Evolutionary conservation across 2,329 filamentous ascomycete genomes (phyloP), one percentile per base, ranked within the genome.

Genomic region (Ophiosphaerella korrae): DNA sequence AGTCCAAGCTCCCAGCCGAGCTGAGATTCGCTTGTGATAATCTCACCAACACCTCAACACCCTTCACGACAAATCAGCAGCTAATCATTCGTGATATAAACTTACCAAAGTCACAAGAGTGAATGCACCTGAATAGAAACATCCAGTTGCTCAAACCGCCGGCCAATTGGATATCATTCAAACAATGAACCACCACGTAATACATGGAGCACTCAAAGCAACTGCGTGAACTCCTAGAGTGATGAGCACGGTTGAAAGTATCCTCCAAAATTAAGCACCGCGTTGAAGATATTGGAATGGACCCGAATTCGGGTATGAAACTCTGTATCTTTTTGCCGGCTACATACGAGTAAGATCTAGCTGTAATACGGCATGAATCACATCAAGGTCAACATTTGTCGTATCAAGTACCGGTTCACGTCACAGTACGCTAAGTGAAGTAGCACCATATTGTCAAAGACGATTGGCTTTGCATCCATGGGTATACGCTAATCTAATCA

Each of bases 191-290:
- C 40, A 37, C 36, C 8, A 36, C 16, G 29, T 34, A 7, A 16
- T 33, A 33, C 42, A 47, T 18, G 63, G 63, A 66, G 63, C 47
- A 62, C 63, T 66, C 63, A 66, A 66, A 66, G 63, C 57, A 58
- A 64, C 63, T 64, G 61, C 58, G 58, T 63, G 61, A 66, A 58
- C 58, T 53, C 53, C 36, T 49, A 48, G 38, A 53, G 61, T 64
- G 36, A 60, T 62, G 63, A 66, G 60, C 58, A 53, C 63, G 60
- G 63, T 66, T 64, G 57, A 66, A 66, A 66, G 61, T 66, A 64
- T 60, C 61, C 63, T 66, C 63, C 63, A 42, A 66, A 18, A 66
- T 18, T 9, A 52, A 55, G 36, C 36, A 26, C 48, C 45, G 56
- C 46, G 46, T 45, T 48, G 46, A 52, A 53, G 57, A 49, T 36